phyloP scores from a whole-genome alignment of 2,329 filamentous ascomycete species.

The Hypoxylon sp. region DNA sequence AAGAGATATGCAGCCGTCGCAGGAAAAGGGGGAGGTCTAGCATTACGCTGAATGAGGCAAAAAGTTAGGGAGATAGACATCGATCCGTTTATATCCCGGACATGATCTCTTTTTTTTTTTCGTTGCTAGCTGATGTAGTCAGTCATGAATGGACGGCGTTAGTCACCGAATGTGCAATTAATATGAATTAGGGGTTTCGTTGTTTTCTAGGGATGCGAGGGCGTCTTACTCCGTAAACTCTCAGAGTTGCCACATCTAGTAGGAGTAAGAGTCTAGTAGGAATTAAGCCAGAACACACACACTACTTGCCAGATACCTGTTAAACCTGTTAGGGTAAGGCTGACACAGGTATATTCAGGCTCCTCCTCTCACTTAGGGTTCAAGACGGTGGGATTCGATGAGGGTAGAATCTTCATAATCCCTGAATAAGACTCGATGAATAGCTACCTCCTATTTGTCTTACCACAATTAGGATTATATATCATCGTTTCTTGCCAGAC shows the following conservation, averaged over 20 bases:
- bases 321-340: too few relatives aligned
- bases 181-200: constrained; percentile 6
- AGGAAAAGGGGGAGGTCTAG: constrained; percentile 25
- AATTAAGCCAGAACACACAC: not conserved
- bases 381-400: not conserved
- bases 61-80: constrained; percentile 35
- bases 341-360: not conserved
- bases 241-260: not conserved
- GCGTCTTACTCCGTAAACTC: not conserved
- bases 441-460: too few relatives aligned
- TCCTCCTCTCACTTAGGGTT: not conserved
- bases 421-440: too few relatives aligned
- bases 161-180: not conserved
- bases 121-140: constrained; percentile 31
- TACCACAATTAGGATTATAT: too few relatives aligned
- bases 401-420: not conserved
- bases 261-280: not conserved
- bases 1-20: constrained; percentile 12
- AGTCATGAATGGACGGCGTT: constrained; percentile 31
- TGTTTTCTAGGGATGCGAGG: not conserved
- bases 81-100: constrained; percentile 33
- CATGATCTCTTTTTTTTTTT: constrained; percentile 29
- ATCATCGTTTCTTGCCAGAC: too few relatives aligned
- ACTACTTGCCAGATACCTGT: not conserved
- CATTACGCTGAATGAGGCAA: constrained; percentile 11